Conservation (phyloP, 306 rosid species). For the Fragaria vesca region DNA sequence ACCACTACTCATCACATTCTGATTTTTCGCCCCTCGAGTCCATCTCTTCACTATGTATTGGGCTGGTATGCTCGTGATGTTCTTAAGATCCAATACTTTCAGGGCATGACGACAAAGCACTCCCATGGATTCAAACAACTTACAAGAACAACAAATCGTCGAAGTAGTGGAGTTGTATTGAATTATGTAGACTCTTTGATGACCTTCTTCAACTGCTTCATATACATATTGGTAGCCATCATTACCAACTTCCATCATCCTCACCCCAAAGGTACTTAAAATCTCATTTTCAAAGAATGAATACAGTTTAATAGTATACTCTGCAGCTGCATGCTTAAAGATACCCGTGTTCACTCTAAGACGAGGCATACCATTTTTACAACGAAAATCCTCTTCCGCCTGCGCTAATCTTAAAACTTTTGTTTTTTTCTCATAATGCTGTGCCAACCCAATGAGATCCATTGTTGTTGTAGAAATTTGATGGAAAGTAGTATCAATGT, state of each 20-base stretch:
- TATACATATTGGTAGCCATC: slow-evolving; percentile 8
- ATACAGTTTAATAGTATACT: slow-evolving; percentile 15
- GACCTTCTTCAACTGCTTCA: slow-evolving; percentile 18
- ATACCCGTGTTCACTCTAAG: slow-evolving; percentile 15
- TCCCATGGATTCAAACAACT: slow-evolving; percentile 21
- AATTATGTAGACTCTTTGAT: slow-evolving; percentile 11
- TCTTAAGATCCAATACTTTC: slow-evolving; percentile 16
- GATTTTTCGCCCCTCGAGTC: slow-evolving; percentile 16
- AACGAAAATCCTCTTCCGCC: slow-evolving; percentile 19
- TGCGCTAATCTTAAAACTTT: slow-evolving; percentile 1
- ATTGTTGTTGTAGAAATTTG: slow-evolving; percentile 19
- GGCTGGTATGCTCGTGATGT: slow-evolving; percentile 12
- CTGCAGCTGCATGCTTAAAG: slow-evolving; percentile 19
- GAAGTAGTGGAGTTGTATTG: not conserved
- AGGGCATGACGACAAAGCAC: slow-evolving; percentile 25
- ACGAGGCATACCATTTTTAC: slow-evolving; percentile 24
- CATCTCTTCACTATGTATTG: slow-evolving; percentile 22
- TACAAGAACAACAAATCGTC: slow-evolving; percentile 16
- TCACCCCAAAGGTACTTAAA: slow-evolving; percentile 21
- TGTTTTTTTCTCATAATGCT: slow-evolving; percentile 15
- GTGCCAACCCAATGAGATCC: slow-evolving; percentile 19
- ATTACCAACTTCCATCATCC: slow-evolving; percentile 11
- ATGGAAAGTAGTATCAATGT: slow-evolving; percentile 11
- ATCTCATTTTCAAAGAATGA: slow-evolving; percentile 21
- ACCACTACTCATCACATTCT: not conserved